These are phyloP conservation scores for Withania somnifera DNA, from an alignment of 305 asterid species.

Conservation along the genomic window DNA sequence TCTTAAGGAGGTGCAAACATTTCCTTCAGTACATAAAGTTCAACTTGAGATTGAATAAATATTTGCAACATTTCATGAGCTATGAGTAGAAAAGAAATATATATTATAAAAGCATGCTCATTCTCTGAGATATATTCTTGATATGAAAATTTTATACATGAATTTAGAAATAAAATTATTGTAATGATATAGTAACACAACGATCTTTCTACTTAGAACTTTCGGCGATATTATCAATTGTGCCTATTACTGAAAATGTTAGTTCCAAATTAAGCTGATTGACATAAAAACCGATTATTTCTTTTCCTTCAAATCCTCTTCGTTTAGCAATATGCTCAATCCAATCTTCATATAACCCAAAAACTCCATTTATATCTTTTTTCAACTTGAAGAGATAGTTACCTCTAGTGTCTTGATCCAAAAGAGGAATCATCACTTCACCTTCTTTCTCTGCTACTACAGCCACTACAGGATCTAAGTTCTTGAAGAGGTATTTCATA, in stretches of 20 bases:
- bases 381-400: not conserved
- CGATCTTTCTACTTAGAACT: not conserved
- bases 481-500: not conserved
- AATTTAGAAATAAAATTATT: not conserved
- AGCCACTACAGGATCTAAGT: not conserved
- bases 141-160: not conserved
- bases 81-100: not conserved
- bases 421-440: not conserved
- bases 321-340: not conserved
- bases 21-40: not conserved
- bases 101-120: not conserved
- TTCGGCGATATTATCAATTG: not conserved
- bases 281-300: not conserved
- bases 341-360: not conserved
- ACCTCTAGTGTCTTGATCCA: not conserved
- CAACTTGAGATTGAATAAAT: not conserved
- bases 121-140: not conserved
- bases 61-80: not conserved
- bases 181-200: too few species aligned
- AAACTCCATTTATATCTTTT: not conserved
- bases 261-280: not conserved
- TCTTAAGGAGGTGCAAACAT: too few species aligned
- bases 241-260: not conserved
- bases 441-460: not conserved
- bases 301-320: not conserved